Percentiles rank a stretch among this genome's conserved stretches.
Conservation (phyloP, 768 basidiomycete species). For the Mycena maculata region DNA sequence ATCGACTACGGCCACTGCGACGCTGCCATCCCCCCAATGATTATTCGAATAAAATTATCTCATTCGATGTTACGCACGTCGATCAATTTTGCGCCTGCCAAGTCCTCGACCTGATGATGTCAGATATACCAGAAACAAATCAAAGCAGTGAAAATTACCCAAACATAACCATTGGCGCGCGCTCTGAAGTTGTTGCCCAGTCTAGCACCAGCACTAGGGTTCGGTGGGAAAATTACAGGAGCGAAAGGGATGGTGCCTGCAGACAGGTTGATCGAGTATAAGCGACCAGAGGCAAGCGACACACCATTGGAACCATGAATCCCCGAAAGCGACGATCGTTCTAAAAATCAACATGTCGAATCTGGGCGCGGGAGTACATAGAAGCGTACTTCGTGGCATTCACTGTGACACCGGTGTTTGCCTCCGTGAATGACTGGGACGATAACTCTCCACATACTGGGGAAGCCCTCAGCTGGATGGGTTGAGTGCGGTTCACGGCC, state of each 20-base stretch:
- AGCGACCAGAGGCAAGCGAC: no score
- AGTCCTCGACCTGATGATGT: conserved; percentile 26
- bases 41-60: no score
- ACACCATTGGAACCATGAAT: conserved; percentile 33
- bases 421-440: conserved; percentile 30
- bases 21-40: not conserved
- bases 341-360: not conserved
- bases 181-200: conserved; percentile 33
- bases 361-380: no score
- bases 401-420: conserved; percentile 34
- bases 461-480: conserved; percentile 28
- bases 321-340: conserved; percentile 35
- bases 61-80: not conserved
- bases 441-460: conserved; percentile 33
- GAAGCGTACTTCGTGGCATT: conserved; percentile 32
- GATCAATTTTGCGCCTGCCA: conserved; percentile 37
- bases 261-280: not conserved
- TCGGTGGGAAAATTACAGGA: conserved; percentile 34
- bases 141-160: conserved; percentile 5
- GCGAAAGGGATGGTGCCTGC: conserved; percentile 36
- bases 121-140: not conserved
- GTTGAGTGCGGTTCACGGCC: conserved; percentile 32
- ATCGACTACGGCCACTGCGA: conserved; percentile 32
- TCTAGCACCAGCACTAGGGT: conserved; percentile 33
- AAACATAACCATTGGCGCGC: conserved; percentile 39